Conservation (phyloP, 2,329 filamentous ascomycete species). For the Aspergillus quadricinctus region DNA sequence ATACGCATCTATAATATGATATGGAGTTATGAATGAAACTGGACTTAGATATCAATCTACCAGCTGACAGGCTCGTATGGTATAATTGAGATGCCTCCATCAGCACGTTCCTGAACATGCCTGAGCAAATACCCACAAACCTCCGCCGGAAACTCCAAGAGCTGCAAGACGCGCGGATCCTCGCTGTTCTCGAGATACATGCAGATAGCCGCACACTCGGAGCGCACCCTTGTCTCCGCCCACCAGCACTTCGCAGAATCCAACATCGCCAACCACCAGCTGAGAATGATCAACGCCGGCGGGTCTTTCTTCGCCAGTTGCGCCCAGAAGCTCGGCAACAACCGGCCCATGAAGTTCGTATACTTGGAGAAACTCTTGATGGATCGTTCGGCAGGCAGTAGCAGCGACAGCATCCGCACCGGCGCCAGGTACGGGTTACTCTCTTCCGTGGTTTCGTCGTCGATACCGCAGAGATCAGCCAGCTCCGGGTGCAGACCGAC, state of each 20-base stretch:
- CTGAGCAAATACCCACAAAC: conserved; percentile 29
- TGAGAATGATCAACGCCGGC: conserved; percentile 30
- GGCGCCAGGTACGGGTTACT: conserved; percentile 36
- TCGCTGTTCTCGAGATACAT: conserved; percentile 31
- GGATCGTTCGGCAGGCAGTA: conserved; percentile 26
- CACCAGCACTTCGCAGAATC: conserved; percentile 25
- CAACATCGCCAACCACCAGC: conserved; percentile 32
- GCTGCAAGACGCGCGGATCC: conserved; percentile 23
- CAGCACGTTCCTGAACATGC: conserved; percentile 18
- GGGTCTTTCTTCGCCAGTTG: conserved; percentile 28
- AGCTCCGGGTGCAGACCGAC: conserved; percentile 27
- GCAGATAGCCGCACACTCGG: conserved; percentile 36
- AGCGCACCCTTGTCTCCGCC: conserved; percentile 26
- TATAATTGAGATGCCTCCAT: background rate
- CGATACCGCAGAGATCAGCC: conserved; percentile 33
- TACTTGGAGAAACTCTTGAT: conserved; percentile 22
- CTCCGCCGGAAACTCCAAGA: conserved; percentile 32
- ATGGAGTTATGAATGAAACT: background rate
- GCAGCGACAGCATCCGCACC: conserved; percentile 28
- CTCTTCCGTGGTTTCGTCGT: conserved; percentile 22
- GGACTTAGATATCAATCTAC: background rate
- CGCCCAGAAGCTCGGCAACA: conserved; percentile 26
- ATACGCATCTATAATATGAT: background rate
- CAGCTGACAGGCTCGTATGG: background rate
- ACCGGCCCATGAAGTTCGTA: conserved; percentile 32